phyloP scores from a whole-genome alignment of 2,329 filamentous ascomycete species.

The Diplodia scrobiculata region DNA sequence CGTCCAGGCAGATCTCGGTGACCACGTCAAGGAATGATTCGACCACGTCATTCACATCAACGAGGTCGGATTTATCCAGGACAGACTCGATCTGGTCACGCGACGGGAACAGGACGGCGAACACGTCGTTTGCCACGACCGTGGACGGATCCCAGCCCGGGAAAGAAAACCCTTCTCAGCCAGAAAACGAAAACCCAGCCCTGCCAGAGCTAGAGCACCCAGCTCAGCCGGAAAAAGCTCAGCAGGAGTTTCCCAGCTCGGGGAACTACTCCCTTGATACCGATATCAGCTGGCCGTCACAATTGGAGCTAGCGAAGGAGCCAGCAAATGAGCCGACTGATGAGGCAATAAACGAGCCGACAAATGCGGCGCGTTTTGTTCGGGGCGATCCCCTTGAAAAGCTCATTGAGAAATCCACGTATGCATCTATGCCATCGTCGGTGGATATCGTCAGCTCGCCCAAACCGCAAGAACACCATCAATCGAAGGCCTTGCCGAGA shows the following conservation, averaged over 20 bases:
- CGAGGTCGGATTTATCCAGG: background rate
- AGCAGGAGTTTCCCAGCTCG: conserved; percentile 4
- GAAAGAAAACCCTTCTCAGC: no score
- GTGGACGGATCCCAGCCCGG: background rate
- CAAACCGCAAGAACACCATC: conserved; percentile 28
- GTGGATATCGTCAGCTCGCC: background rate
- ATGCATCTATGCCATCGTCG: background rate
- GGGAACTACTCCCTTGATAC: background rate
- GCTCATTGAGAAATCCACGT: background rate
- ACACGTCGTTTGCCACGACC: conserved; percentile 20
- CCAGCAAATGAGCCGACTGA: background rate
- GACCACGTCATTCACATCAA: conserved; percentile 4
- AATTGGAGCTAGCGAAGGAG: background rate
- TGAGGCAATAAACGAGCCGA: background rate
- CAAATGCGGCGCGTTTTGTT: background rate
- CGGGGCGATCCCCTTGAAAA: background rate
- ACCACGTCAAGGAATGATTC: background rate
- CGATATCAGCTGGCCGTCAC: no score
- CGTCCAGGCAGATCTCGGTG: background rate
- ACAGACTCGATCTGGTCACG: background rate
- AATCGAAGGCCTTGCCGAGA: conserved; percentile 38
- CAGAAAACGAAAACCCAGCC: no score
- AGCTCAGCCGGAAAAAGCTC: background rate
- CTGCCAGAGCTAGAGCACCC: background rate
- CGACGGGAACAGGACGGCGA: background rate